Base-by-base conservation (phyloP, 2,329 filamentous ascomycete genomes). In the Pochonia chlamydosporia region DNA sequence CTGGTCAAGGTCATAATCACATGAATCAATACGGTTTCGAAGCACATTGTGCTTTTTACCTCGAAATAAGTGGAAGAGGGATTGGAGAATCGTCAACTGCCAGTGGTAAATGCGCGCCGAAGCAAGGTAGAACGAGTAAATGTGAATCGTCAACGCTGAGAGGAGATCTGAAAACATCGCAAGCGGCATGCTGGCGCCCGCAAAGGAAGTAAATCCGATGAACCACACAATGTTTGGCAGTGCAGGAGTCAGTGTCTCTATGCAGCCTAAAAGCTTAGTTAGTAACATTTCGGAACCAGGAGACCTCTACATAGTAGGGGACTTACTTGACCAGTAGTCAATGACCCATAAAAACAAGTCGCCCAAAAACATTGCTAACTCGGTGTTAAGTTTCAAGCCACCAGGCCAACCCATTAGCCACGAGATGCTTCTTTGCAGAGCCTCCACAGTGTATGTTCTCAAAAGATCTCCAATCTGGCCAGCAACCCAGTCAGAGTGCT, bases 261-360 rank as follows among this genome's bases (percentile, higher is more conserved):
- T 88, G 59, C 85, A 93, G 56, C 78, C 85, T 85, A 47, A n/a
- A 28, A 42, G 49, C 10, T 67, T 48, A 66, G 59, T 44, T 8
- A 23, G 33, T 7, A 26, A 20, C n/a, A 16, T 20, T 35, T 13
- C 26, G 24, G 23, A 41, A 31, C 71, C n/a, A 2, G 20, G 40
- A 13, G 36, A 16, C 5, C 14, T 13, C 31, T 5, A 21, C 14
- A 5, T 21, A 11, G 18, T 18, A 28, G n/a, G 20, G 8, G 10
- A 50, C 80, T 63, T 71, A 88, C 87, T 86, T 48, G 89, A 87
- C 93, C 93, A 99, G 63, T 96, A 95, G 55, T 96, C 91, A 54
- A 99, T 97, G 41, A 99, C 93, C 93, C 93, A 99, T 3, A 97
- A 73, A 61, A 99, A 99, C 3, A 99, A 71, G 60, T 97, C 92